Conservation (phyloP, 306 rosid genomes). For the apple (Malus domestica) region DNA sequence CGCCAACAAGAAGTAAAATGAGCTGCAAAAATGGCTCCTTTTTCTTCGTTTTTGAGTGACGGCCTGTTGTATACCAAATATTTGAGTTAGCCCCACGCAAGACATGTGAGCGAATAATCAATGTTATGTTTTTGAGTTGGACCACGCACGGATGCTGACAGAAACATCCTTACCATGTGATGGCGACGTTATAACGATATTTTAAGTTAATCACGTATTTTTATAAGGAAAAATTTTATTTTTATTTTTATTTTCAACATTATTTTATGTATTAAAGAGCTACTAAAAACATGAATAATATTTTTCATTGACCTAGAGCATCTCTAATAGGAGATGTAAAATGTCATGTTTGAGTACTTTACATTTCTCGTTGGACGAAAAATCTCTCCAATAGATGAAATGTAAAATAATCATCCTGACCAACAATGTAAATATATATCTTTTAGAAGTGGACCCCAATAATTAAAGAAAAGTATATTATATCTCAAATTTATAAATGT, state of each 20-base stretch:
- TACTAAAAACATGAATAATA: neutral
- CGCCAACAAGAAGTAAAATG: neutral
- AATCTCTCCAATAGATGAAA: neutral
- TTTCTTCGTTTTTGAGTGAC: neutral
- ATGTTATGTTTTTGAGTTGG: neutral
- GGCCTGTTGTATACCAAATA: neutral
- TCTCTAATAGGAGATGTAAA: neutral
- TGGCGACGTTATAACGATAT: no score
- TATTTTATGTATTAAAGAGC: neutral
- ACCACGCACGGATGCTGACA: neutral
- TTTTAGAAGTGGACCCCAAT: no score
- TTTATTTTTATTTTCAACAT: fast-evolving
- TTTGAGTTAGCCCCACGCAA: neutral
- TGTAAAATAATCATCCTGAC: neutral
- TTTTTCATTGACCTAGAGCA: no score
- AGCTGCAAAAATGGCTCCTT: neutral
- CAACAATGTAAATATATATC: no score
- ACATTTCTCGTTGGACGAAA: neutral
- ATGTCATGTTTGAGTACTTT: neutral
- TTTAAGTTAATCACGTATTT: no score
- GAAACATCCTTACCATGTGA: neutral
- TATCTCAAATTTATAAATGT: no score
- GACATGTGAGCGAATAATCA: neutral
- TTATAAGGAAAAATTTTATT: no score
- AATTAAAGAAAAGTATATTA: no score